Conservation (phyloP, 2,329 filamentous ascomycete genomes). For the Didymella exigua region DNA sequence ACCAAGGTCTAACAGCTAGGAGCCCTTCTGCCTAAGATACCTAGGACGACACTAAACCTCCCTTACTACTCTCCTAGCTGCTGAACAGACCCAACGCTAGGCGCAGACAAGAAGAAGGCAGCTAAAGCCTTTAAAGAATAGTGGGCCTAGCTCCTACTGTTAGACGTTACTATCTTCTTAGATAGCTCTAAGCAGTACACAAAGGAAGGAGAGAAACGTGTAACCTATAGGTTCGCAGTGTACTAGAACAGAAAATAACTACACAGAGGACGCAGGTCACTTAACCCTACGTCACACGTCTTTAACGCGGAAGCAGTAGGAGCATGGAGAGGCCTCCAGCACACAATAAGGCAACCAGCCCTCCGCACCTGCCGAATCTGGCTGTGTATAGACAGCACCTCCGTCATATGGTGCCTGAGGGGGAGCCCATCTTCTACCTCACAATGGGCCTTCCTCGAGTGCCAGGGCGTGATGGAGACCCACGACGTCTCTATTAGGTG, state of each 20-base stretch:
- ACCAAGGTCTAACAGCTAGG: constrained; percentile 3
- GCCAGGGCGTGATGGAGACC: too few relatives aligned
- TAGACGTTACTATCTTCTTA: neutral
- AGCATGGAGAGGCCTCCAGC: neutral
- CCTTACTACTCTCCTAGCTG: neutral
- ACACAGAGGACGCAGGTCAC: neutral
- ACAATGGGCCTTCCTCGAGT: neutral
- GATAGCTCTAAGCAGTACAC: neutral
- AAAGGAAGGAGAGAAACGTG: neutral
- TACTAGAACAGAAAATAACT: neutral
- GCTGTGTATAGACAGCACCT: neutral
- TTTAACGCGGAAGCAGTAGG: neutral
- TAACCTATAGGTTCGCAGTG: neutral
- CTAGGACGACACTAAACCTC: neutral
- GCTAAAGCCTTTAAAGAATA: too few relatives aligned
- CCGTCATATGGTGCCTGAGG: neutral
- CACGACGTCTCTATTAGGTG: too few relatives aligned
- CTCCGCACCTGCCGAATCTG: neutral
- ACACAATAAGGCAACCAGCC: neutral
- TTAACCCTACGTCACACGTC: neutral
- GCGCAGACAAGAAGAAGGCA: neutral
- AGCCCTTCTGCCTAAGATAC: neutral
- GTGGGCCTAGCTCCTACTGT: neutral
- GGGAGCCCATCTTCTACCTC: neutral
- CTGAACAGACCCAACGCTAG: neutral